These are phyloP conservation scores for Parachlorella kessleri DNA, from an alignment of 139 green algal species.

Conservation along the genomic window DNA sequence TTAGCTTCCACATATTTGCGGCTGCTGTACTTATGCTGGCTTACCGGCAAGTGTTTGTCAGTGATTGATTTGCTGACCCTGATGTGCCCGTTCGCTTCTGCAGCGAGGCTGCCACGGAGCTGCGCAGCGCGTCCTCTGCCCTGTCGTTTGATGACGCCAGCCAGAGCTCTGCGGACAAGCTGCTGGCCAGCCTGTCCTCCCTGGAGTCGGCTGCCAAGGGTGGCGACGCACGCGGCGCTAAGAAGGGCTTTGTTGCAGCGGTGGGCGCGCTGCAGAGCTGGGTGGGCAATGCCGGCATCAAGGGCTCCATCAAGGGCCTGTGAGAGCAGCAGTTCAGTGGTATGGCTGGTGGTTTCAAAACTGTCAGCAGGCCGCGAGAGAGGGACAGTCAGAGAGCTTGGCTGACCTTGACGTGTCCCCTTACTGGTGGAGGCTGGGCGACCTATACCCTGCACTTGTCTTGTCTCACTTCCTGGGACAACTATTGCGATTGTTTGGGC, in stretches of 20 bases:
- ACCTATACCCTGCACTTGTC: too few species aligned
- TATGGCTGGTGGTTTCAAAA: too few species aligned
- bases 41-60: too few species aligned
- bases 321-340: too few species aligned
- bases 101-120: conserved; percentile 47
- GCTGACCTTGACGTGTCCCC: too few species aligned
- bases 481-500: too few species aligned
- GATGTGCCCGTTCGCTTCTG: too few species aligned
- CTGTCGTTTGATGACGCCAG: conserved; percentile 17
- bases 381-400: too few species aligned
- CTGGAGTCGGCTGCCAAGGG: conserved; percentile 19
- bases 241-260: conserved; percentile 52
- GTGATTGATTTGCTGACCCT: too few species aligned
- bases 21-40: background rate
- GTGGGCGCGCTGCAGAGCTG: conserved; percentile 54
- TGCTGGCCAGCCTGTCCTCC: conserved; percentile 39
- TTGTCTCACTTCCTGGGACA: too few species aligned
- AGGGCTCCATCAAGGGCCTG: conserved; percentile 42
- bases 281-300: conserved; percentile 44
- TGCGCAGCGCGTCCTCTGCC: conserved; percentile 25
- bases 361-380: too few species aligned
- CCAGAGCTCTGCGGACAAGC: conserved; percentile 13
- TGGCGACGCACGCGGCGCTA: conserved; percentile 43
- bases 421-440: too few species aligned
- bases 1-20: background rate